Base-by-base conservation (phyloP, 83 land plant species). In the Picea mariana region DNA sequence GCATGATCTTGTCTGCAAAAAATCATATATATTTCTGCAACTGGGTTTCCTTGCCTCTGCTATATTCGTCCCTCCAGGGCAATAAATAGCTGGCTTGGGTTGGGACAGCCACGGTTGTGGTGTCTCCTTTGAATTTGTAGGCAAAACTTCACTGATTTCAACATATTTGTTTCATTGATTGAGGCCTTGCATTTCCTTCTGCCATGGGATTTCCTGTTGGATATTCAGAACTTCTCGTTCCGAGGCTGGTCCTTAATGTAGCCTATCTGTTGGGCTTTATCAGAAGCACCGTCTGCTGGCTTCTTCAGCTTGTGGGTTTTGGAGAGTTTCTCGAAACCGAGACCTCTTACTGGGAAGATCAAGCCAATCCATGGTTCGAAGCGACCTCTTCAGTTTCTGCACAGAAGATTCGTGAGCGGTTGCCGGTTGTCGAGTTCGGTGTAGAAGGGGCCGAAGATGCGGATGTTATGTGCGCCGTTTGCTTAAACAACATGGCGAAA, bases 201-300 rank as follows among this genome's bases (percentile, higher is more conserved):
- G 3, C 55, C 38, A 89, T 89, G 91, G 93, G 91, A 7, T 89
- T 91, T 49, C 91, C 91, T n/a, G n/a, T n/a, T n/a, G 91, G 85
- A 21, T 91, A 87, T 86, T 79, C 93, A 8, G 93, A 88, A 67
- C 82, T 91, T 1, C 64, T 85, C 75, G 75, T 91, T 62, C 93
- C 93, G 0, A 83, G 71, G 69, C 87, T 91, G 6, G 79, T 89
- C 34, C 64, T 89, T 34, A 83, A 89, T 78, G 62, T 79, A 13
- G 81, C 83, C 21, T 85, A 83, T 67, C 2, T 89, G 63, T 82
- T 91, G 66, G 88, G 81, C 44, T 66, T 67, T 82, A 4, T 90
- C 82, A 55, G 88, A 5, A 73, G 75, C 15, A 71, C 83, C 66
- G 65, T 87, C 62, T 66, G 62, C 63, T 21, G 27, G 34, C 66